Base-by-base conservation (phyloP, 2,329 filamentous ascomycete species). In the Fusarium acutatum region DNA sequence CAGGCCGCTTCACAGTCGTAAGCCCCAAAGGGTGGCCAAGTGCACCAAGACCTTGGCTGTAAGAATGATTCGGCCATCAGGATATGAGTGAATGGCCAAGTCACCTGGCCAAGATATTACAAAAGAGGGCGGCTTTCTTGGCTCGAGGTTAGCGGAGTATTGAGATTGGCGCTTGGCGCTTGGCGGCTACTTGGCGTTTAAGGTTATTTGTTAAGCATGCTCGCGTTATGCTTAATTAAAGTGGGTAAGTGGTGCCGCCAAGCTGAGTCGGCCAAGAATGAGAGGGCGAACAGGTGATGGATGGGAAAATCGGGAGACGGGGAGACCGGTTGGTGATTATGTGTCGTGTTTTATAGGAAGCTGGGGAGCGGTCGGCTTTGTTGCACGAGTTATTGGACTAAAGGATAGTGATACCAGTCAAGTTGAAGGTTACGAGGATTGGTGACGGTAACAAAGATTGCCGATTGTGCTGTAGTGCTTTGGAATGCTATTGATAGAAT, bases 141-240 rank as follows among this genome's bases (percentile, higher is more conserved):
- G 57, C 70, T 60, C 7, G 50, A 61, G 47, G 59, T 60, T 54
- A 41, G 41, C 37, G 32, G 26, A 46, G 50, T 53, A 35, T 63
- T 47, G 60, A 58, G 60, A 52, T 59, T 72, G 38, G 69, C 69
- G 68, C 72, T 75, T 72, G 72, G 72, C 72, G 72, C 58, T 73
- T 73, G 71, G 71, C 70, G 58, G 44, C 38, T 57, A 64, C 71
- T 73, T 67, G 71, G 71, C 71, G 68, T 17, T 59, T 68, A 66
- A 69, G 66, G 65, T 72, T 64, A 63, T 61, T 64, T 57, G 49
- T 57, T 46, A 69, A 62, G 63, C 32, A 57, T 69, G 70, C 66
- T 64, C 49, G 53, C 46, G 35, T 54, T 65, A 59, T 70, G 60
- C 67, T 73, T 60, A 62, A 41, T 54, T 66, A 40, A 56, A 52